A percentile compares a stretch with the other conserved stretches of the same genome.
phyloP scores from a whole-genome alignment of 2,329 filamentous ascomycete species.

The Microcyclosporella mali region DNA sequence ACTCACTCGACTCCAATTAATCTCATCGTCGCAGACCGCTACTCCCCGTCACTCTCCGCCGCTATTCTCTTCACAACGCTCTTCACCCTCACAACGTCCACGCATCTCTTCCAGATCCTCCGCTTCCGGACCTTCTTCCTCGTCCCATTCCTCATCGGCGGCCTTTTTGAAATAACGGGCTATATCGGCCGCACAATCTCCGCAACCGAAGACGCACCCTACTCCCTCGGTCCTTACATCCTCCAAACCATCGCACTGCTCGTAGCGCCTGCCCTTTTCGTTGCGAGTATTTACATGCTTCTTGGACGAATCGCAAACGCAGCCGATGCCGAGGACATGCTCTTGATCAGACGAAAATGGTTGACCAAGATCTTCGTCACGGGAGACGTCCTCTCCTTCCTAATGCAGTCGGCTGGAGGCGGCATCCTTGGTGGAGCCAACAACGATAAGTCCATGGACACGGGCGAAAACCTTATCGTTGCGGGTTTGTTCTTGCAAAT shows the following conservation, averaged over 20 bases:
- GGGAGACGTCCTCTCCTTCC: conserved; percentile 44
- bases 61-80: conserved; percentile 27
- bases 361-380: conserved; percentile 45
- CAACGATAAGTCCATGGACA: not conserved
- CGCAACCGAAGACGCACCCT: conserved; percentile 20
- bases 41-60: conserved; percentile 12
- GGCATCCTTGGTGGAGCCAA: too few species aligned
- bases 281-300: conserved; percentile 46
- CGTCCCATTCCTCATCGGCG: conserved; percentile 47
- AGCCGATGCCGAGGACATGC: conserved; percentile 36
- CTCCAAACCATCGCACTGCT: conserved; percentile 42
- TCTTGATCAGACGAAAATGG: conserved; percentile 39
- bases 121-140: conserved; percentile 45
- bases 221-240: conserved; percentile 37
- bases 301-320: conserved; percentile 42
- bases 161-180: conserved; percentile 47
- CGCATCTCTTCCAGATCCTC: conserved; percentile 37
- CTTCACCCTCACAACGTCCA: conserved; percentile 24
- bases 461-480: conserved; percentile 43
- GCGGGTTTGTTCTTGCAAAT: conserved; percentile 47
- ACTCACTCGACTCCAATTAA: too few species aligned
- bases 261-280: conserved; percentile 44
- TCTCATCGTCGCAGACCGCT: too few species aligned
- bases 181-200: conserved; percentile 47
- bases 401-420: conserved; percentile 33